Base-by-base conservation (phyloP, 2,329 filamentous ascomycete genomes). In the Talaromyces verruculosus region DNA sequence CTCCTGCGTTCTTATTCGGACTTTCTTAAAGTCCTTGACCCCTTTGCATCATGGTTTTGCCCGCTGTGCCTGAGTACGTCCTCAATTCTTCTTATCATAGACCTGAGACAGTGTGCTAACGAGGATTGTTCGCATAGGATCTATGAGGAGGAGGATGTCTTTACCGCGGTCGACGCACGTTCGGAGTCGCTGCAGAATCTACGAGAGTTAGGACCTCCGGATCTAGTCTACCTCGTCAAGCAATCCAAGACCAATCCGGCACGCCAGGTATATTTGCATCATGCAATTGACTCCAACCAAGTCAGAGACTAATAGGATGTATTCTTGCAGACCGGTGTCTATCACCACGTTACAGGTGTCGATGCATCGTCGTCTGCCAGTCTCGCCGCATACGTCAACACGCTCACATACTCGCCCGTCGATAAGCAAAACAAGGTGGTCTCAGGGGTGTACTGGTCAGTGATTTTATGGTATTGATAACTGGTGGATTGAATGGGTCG, bases 321-420 rank as follows among this genome's bases (percentile, higher is more conserved):
- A 47, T 10, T 35, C 2, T 33, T 28, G 30, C 41, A 58, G 91
- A 89, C 89, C 68, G 95, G 95, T 67, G 89, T 97, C 65, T 99
- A 99, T 77, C 95, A 99, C 79, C 95, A 99, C 88, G 93, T 97
- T 72, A 97, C 93, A 45, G 95, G 95, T 68, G 89, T 97, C 75
- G 95, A 99, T 81, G 95, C 95, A 59, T 99, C 95, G 1, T 98
- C 95, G 6, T 98, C 95, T 10, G 95, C 95, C 67, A 98, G 94
- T 80, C 83, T 99, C 67, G 95, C 95, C 47, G 95, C 95, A 72
- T 99, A 99, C 80, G 96, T 99, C 81, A 99, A 98, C 80, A 98
- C 94, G 45, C 85, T 99, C 67, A 97, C 93, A 55, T 96, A 97
- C 80, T 90, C 90, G 69, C 91, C 94, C 63, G 88, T 90, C 69